Percentiles rank a stretch among this genome's conserved stretches.
Conservation (phyloP, 192 early-diverging fungal genomes). For the Dissophora ornata region DNA sequence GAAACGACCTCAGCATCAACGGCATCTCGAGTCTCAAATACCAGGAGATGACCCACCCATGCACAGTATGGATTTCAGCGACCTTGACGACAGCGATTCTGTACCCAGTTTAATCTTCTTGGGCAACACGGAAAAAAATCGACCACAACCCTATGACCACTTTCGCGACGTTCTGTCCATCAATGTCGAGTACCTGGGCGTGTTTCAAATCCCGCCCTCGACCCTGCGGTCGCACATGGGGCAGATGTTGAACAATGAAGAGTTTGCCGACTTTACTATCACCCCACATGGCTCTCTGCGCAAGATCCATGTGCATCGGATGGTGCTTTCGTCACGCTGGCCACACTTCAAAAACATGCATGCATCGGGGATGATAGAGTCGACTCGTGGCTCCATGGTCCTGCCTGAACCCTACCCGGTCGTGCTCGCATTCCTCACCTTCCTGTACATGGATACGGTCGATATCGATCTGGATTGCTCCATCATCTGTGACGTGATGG, state of each 20-base stretch:
- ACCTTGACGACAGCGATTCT: conserved; percentile 36
- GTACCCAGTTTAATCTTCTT: conserved; percentile 61
- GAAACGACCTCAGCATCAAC: conserved; percentile 25
- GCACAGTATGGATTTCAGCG: conserved; percentile 4
- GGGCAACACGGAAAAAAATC: conserved; percentile 64
- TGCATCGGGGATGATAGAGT: conserved; percentile 63
- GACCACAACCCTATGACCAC: conserved; percentile 67
- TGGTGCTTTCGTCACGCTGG: conserved; percentile 69
- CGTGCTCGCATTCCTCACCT: conserved; percentile 63
- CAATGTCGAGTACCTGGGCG: conserved; percentile 64
- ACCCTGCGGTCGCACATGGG: conserved; percentile 56
- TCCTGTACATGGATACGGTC: conserved; percentile 69
- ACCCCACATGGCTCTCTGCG: conserved; percentile 42
- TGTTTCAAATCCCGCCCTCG: conserved; percentile 62
- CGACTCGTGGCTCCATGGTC: conserved; percentile 56
- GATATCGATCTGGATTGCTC: conserved; percentile 52
- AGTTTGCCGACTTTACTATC: conserved; percentile 69
- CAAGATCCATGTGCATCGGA: conserved; percentile 66
- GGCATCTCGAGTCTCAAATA: neutral
- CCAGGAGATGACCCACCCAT: neutral
- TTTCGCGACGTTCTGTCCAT: conserved; percentile 66
- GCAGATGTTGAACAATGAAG: conserved; percentile 60
- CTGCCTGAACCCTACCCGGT: conserved; percentile 64
- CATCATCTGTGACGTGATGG: conserved; percentile 62
- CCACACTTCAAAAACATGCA: conserved; percentile 67